Conservation (phyloP, 257 asterid genomes). For the Scutellaria galericulata region DNA sequence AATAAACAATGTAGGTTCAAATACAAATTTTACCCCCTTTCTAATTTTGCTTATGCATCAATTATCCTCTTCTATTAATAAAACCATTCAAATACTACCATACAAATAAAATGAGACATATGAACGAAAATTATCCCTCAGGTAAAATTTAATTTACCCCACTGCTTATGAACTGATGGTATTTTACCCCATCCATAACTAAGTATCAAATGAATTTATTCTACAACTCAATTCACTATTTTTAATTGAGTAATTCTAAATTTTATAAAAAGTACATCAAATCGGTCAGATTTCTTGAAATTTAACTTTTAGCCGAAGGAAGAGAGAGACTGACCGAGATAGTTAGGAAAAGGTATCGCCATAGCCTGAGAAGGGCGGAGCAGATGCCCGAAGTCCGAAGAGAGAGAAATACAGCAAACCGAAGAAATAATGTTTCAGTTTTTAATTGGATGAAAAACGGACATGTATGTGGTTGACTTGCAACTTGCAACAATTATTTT, state of each 20-base stretch:
- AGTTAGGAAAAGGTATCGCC: slow-evolving; percentile 27
- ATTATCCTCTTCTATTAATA: neutral
- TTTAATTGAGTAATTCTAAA: neutral
- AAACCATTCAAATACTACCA: neutral
- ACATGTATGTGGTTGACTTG: too few species aligned
- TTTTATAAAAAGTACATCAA: neutral
- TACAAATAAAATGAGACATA: too few species aligned
- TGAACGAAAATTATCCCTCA: too few species aligned
- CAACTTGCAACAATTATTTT: too few species aligned
- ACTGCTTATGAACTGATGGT: too few species aligned
- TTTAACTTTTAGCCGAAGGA: neutral
- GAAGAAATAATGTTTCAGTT: too few species aligned
- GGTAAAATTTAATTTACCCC: too few species aligned
- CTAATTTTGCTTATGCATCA: neutral
- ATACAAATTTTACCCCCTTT: neutral
- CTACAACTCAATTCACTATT: neutral
- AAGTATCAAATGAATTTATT: neutral
- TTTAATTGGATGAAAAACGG: too few species aligned
- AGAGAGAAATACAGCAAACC: slow-evolving; percentile 4
- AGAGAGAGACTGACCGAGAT: slow-evolving; percentile 19
- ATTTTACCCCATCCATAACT: neutral
- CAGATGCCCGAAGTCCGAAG: neutral
- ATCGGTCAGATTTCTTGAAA: neutral
- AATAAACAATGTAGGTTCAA: neutral
- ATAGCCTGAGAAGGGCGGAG: slow-evolving; percentile 12